Percentiles rank a stretch among this genome's conserved stretches.
These are phyloP conservation scores for Ophiostoma sp. DNA, from an alignment of 2,329 filamentous ascomycete species.

Conservation along the genomic window DNA sequence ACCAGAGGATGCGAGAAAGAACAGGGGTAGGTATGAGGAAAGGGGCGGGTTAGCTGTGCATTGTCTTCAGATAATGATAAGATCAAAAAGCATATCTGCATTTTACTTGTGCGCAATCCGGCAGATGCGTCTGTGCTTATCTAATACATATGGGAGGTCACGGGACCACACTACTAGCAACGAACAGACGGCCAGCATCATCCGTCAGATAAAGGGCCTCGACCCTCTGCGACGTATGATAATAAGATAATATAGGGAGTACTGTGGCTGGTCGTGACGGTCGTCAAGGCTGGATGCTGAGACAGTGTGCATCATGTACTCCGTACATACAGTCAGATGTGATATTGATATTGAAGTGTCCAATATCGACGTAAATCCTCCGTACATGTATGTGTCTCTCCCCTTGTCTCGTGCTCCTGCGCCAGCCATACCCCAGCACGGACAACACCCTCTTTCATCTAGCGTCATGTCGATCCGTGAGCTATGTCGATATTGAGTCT, in stretches of 20 bases:
- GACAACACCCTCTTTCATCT: constrained; percentile 8
- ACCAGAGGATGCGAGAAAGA: neutral
- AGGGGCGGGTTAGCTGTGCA: neutral
- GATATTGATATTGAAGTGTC: neutral
- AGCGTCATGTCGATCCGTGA: neutral
- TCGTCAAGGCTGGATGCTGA: neutral
- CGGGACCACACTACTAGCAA: no score
- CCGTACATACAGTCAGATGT: neutral
- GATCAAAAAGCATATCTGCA: no score
- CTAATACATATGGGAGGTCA: neutral
- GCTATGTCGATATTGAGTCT: neutral
- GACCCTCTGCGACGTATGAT: no score
- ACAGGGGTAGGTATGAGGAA: constrained; percentile 1
- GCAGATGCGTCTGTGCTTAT: neutral
- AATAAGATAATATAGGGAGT: no score
- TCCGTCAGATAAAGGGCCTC: neutral
- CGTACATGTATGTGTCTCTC: neutral
- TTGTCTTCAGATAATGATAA: no score
- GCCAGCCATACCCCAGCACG: neutral
- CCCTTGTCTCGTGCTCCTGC: constrained; percentile 4
- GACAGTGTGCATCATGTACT: neutral
- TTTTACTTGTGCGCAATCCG: no score
- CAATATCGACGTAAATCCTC: neutral
- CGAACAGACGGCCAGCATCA: neutral
- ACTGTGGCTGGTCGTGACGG: neutral